These are phyloP conservation scores for Naematelia aurantialba DNA, from an alignment of 768 basidiomycete species.

Conservation along the genomic window DNA sequence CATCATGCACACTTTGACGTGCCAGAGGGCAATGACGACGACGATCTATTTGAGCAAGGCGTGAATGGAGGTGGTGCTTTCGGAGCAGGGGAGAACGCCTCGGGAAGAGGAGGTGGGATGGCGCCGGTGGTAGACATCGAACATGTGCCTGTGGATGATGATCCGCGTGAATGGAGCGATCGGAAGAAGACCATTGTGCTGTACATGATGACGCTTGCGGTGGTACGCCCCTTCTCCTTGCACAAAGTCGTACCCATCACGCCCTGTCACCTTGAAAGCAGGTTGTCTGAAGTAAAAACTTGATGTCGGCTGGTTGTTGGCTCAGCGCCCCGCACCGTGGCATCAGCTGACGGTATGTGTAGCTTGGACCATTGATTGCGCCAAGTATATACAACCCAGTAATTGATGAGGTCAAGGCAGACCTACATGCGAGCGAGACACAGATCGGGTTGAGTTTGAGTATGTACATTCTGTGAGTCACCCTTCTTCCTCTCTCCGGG, in stretches of 20 bases:
- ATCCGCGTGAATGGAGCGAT: conserved; percentile 49
- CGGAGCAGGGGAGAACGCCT: background rate
- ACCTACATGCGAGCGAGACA: conserved; percentile 44
- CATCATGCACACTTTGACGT: conserved; percentile 35
- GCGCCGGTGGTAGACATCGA: conserved; percentile 47
- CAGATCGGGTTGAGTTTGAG: conserved; percentile 48
- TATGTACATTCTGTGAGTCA: conserved; percentile 49
- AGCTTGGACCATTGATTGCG: conserved; percentile 42
- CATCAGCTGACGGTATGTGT: background rate
- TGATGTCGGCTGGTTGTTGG: too few species aligned
- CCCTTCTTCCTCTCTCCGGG: background rate
- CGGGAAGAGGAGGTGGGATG: background rate
- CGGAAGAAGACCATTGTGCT: conserved; percentile 45
- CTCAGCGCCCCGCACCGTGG: background rate
- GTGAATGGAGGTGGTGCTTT: too few species aligned
- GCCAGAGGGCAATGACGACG: conserved; percentile 12
- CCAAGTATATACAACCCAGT: conserved; percentile 51
- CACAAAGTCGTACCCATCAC: too few species aligned
- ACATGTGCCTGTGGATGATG: conserved; percentile 51
- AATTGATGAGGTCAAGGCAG: conserved; percentile 44
- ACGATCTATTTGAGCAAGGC: too few species aligned
- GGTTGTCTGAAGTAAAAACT: too few species aligned
- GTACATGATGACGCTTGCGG: conserved; percentile 28
- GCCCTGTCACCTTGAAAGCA: too few species aligned
- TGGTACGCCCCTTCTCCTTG: conserved; percentile 29